Conservation (phyloP, 345 rosid species). For the Brassica carinata region DNA sequence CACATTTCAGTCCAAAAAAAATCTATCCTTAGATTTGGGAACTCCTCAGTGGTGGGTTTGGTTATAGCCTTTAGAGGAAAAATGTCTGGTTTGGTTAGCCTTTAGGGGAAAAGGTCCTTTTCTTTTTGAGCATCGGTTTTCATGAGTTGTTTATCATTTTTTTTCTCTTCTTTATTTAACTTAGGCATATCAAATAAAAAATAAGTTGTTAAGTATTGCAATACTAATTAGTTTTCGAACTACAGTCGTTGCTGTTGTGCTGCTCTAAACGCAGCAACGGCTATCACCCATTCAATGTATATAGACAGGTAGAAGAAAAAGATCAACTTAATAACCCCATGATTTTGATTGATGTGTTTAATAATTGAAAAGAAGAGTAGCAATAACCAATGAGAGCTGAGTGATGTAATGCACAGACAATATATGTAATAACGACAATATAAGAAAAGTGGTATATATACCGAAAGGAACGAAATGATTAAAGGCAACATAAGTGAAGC, state of each 20-base stretch:
- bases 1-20: no score
- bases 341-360: conserved; percentile 19
- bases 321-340: no score
- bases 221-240: no score
- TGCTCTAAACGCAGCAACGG: conserved; percentile 12
- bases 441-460: conserved; percentile 30
- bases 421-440: conserved; percentile 15
- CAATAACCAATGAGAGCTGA: conserved; percentile 24
- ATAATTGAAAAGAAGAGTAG: conserved; percentile 23
- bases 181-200: no score
- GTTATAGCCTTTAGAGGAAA: no score
- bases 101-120: not conserved
- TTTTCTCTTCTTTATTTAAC: not conserved
- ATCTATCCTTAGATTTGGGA: conserved; percentile 14
- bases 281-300: not conserved
- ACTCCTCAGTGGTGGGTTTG: conserved; percentile 33
- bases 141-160: not conserved
- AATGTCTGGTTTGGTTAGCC: conserved; percentile 26
- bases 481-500: conserved; percentile 38
- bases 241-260: not conserved
- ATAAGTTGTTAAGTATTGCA: no score
- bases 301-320: no score
- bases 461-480: conserved; percentile 39
- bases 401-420: conserved; percentile 27
- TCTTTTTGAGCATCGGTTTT: not conserved